Percentiles rank a stretch among this genome's conserved stretches.
phyloP scores from a whole-genome alignment of 139 green algal genomes.

The Edaphochlamys debaryana region DNA sequence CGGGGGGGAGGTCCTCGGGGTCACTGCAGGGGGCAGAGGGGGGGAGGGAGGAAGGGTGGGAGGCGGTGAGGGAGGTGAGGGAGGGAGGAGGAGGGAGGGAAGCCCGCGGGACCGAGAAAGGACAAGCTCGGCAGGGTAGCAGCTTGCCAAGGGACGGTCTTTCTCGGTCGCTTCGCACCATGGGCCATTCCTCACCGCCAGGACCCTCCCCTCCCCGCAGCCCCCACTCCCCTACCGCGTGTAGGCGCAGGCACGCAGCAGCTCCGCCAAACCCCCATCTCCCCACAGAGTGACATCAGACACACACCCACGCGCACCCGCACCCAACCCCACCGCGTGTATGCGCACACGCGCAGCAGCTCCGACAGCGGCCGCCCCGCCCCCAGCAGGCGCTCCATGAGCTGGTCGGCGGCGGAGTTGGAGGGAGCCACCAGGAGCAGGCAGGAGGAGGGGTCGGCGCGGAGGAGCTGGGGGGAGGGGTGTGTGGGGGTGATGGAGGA shows the following conservation, averaged over 20 bases:
- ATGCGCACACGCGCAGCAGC: slow-evolving; percentile 39
- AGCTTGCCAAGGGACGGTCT: too few relatives aligned
- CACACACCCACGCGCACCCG: neutral
- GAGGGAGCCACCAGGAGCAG: slow-evolving; percentile 56
- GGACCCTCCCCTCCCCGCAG: too few relatives aligned
- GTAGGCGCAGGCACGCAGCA: slow-evolving; percentile 38
- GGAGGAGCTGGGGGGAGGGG: slow-evolving; percentile 45
- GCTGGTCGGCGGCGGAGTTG: slow-evolving; percentile 62
- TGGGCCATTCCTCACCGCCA: too few relatives aligned
- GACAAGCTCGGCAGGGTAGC: neutral
- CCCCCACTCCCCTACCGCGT: neutral
- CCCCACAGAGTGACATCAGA: too few relatives aligned
- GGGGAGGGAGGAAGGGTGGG: neutral
- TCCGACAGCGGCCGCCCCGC: slow-evolving; percentile 23
- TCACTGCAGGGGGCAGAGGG: neutral
- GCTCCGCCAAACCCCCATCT: too few relatives aligned
- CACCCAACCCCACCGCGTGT: neutral
- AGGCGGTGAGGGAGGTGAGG: neutral
- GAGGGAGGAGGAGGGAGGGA: neutral
- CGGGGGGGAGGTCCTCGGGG: neutral
- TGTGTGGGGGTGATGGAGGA: too few relatives aligned
- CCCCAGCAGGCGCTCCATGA: slow-evolving; percentile 36
- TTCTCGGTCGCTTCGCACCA: too few relatives aligned
- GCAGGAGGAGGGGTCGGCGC: neutral
- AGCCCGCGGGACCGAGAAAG: neutral